These are phyloP conservation scores for Stachybotrys chlorohalonatus DNA, from an alignment of 2,329 filamentous ascomycete genomes.

Conservation along the genomic window DNA sequence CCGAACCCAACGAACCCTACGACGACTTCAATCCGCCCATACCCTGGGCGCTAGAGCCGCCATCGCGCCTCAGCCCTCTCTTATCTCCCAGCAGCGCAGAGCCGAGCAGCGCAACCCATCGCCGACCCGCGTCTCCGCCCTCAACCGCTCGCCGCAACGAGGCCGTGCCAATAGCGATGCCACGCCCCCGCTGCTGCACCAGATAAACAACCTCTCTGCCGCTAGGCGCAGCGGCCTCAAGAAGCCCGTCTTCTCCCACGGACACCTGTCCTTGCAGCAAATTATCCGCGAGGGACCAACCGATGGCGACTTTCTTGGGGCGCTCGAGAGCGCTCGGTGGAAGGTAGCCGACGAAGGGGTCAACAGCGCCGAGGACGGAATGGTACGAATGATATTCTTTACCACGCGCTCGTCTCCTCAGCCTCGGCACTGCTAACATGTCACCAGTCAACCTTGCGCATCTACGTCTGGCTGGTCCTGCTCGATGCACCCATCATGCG, in stretches of 20 bases:
- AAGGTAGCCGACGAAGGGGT: constrained; percentile 69
- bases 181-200: constrained; percentile 28
- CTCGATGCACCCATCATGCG: constrained; percentile 78
- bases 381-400: constrained; percentile 41
- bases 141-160: constrained; percentile 40
- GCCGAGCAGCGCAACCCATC: constrained; percentile 30
- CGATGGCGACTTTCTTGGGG: constrained; percentile 56
- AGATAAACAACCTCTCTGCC: constrained; percentile 25
- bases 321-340: constrained; percentile 61
- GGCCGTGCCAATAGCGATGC: constrained; percentile 68
- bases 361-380: constrained; percentile 70
- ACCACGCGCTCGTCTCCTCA: neutral
- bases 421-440: neutral
- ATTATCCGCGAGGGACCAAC: constrained; percentile 74
- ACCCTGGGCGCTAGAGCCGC: constrained; percentile 48
- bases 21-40: constrained; percentile 70
- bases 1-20: constrained; percentile 56
- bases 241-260: constrained; percentile 39
- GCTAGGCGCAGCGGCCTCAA: constrained; percentile 29
- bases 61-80: constrained; percentile 40
- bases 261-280: constrained; percentile 58
- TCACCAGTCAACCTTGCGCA: constrained; percentile 73
- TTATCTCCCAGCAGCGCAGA: constrained; percentile 55
- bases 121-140: constrained; percentile 15
- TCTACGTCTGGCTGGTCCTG: constrained; percentile 93